Evolutionary conservation across 164 flowering plant species (phyloP).

Genomic region (Saururus chinensis): DNA sequence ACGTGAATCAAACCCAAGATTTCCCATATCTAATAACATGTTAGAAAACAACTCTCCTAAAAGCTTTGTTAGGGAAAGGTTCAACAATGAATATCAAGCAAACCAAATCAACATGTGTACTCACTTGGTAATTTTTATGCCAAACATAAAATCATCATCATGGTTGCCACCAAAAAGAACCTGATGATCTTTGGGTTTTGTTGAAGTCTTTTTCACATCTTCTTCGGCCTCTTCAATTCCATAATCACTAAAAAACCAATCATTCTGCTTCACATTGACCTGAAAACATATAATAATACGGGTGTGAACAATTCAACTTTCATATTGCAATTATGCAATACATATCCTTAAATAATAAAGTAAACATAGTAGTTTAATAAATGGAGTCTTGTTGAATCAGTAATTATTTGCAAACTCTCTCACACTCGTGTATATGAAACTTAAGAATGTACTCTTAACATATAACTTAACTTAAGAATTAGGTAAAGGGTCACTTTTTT

Average conservation of each 20-base stretch:
- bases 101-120: not conserved
- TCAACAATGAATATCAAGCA: not conserved
- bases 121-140: conserved; percentile 80
- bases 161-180: conserved; percentile 68
- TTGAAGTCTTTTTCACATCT: conserved; percentile 19
- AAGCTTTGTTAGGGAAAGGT: not conserved
- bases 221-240: conserved; percentile 41
- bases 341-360: too few relatives aligned
- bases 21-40: too few relatives aligned
- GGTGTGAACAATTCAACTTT: not conserved
- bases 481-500: too few relatives aligned
- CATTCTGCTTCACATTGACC: conserved; percentile 63
- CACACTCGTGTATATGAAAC: too few relatives aligned
- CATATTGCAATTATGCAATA: not conserved
- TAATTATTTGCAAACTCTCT: too few relatives aligned
- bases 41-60: not conserved
- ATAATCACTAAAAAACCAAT: conserved; percentile 60
- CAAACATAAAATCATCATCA: conserved; percentile 76
- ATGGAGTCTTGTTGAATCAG: too few relatives aligned
- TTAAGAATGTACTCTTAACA: too few relatives aligned
- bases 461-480: too few relatives aligned
- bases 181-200: conserved; percentile 72
- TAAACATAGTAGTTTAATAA: too few relatives aligned
- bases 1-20: too few relatives aligned
- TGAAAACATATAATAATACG: conserved; percentile 9